Evolutionary conservation across 106 monocot species (phyloP).

Genomic region (Dioscorea alata): DNA sequence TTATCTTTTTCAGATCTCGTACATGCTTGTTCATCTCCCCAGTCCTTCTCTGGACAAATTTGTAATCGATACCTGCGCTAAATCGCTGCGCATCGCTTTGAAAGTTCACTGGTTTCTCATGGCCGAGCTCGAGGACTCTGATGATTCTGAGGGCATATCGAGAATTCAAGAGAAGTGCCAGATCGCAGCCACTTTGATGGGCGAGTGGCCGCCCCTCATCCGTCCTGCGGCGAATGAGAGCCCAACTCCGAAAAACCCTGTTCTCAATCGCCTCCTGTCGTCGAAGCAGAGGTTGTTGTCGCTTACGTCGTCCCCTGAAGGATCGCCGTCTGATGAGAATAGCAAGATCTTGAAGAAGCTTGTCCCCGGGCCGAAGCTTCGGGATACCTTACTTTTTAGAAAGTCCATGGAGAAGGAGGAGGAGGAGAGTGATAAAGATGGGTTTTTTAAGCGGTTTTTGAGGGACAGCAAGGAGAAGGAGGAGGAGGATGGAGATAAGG

Average conservation of each 20-base stretch:
- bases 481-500: slow-evolving; percentile 12
- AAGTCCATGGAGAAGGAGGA: slow-evolving; percentile 72
- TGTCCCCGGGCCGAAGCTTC: slow-evolving; percentile 76
- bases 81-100: slow-evolving; percentile 83
- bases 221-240: slow-evolving; percentile 12
- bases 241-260: slow-evolving; percentile 32
- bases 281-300: slow-evolving; percentile 81
- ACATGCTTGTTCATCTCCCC: slow-evolving; percentile 97
- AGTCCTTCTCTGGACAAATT: slow-evolving; percentile 95
- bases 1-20: slow-evolving; percentile 98
- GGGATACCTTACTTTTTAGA: slow-evolving; percentile 72
- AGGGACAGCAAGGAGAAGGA: slow-evolving; percentile 22
- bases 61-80: slow-evolving; percentile 90
- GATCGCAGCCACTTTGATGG: slow-evolving; percentile 89
- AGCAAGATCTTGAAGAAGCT: slow-evolving; percentile 84
- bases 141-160: slow-evolving; percentile 72
- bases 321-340: slow-evolving; percentile 38
- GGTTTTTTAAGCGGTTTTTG: slow-evolving; percentile 22
- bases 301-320: slow-evolving; percentile 40
- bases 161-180: slow-evolving; percentile 98
- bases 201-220: slow-evolving; percentile 86
- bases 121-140: slow-evolving; percentile 93
- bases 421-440: slow-evolving; percentile 29
- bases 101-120: slow-evolving; percentile 97
- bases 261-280: slow-evolving; percentile 71